Conservation (phyloP, 2,329 filamentous ascomycete species). For the Chaetomiaceae sp. region DNA sequence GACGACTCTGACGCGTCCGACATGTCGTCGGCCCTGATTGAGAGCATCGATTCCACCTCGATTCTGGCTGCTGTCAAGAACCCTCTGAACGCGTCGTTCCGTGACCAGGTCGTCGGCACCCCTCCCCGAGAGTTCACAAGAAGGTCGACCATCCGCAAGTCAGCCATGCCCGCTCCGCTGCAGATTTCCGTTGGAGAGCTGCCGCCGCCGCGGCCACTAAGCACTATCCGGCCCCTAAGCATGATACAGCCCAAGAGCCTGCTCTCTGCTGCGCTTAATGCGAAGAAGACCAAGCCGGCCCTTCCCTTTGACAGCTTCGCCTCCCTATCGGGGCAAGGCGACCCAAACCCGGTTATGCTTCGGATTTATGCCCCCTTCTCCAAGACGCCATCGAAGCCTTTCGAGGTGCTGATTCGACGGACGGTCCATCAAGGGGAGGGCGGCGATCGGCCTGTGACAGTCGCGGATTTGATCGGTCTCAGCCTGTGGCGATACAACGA, state of each 20-base stretch:
- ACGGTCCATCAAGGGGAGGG: conserved; percentile 62
- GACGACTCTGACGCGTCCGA: conserved; percentile 56
- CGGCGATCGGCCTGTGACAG: conserved; percentile 57
- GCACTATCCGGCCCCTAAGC: conserved; percentile 58
- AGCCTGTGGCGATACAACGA: conserved; percentile 72
- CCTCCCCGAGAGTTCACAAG: conserved; percentile 54
- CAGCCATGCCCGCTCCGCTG: conserved; percentile 49
- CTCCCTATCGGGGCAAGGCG: conserved; percentile 69
- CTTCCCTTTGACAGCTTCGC: conserved; percentile 74
- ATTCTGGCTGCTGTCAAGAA: conserved; percentile 61
- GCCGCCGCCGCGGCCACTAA: conserved; percentile 64
- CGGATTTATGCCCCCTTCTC: conserved; percentile 73
- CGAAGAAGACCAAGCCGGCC: conserved; percentile 61
- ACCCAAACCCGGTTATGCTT: conserved; percentile 67
- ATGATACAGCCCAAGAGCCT: conserved; percentile 64
- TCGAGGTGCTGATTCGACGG: conserved; percentile 65
- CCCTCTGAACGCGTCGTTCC: conserved; percentile 48
- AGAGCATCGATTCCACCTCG: conserved; percentile 64
- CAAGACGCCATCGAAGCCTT: conserved; percentile 55
- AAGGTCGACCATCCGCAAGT: conserved; percentile 59
- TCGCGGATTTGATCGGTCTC: conserved; percentile 76
- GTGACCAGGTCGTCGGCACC: conserved; percentile 56
- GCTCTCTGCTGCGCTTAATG: conserved; percentile 65
- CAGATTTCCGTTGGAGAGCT: conserved; percentile 54
- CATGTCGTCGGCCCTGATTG: conserved; percentile 58